Conservation (phyloP, 768 basidiomycete genomes). For the Tylopilus subfusipes region DNA sequence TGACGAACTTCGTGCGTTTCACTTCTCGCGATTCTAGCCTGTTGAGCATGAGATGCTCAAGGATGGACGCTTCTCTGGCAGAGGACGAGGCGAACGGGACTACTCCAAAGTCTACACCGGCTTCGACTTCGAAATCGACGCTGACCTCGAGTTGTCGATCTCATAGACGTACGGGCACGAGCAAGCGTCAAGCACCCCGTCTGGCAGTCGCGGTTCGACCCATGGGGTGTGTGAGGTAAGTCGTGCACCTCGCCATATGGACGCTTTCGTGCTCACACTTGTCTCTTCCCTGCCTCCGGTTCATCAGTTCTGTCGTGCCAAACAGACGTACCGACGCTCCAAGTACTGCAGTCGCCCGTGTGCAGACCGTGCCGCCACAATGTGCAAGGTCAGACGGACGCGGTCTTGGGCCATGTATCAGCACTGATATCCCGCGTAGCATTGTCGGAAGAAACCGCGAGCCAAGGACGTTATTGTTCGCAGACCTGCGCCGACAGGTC, state of each 20-base stretch:
- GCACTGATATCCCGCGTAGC: slow-evolving; percentile 8
- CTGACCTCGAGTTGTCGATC: slow-evolving; percentile 2
- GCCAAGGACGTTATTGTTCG: slow-evolving; percentile 23
- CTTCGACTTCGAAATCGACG: background rate
- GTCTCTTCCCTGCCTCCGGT: background rate
- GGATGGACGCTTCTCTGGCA: background rate
- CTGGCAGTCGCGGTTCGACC: slow-evolving; percentile 2
- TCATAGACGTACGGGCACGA: background rate
- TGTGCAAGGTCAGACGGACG: slow-evolving; percentile 22
- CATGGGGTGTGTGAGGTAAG: slow-evolving; percentile 25
- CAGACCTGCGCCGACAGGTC: slow-evolving; percentile 23
- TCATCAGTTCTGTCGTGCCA: slow-evolving; percentile 47
- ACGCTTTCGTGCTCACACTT: background rate
- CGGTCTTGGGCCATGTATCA: background rate
- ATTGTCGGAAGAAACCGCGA: slow-evolving; percentile 23
- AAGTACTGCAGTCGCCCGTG: slow-evolving; percentile 63
- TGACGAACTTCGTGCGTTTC: slow-evolving; percentile 44
- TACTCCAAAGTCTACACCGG: background rate
- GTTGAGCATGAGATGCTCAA: slow-evolving; percentile 3
- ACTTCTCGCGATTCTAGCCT: background rate
- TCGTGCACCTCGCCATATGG: background rate
- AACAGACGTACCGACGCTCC: slow-evolving; percentile 51
- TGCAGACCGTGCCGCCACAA: slow-evolving; percentile 40
- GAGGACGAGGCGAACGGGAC: slow-evolving; percentile 9
- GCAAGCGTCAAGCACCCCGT: slow-evolving; percentile 13